phyloP scores from a whole-genome alignment of 148 eudicot genomes.

The Rhododendron simsii region DNA sequence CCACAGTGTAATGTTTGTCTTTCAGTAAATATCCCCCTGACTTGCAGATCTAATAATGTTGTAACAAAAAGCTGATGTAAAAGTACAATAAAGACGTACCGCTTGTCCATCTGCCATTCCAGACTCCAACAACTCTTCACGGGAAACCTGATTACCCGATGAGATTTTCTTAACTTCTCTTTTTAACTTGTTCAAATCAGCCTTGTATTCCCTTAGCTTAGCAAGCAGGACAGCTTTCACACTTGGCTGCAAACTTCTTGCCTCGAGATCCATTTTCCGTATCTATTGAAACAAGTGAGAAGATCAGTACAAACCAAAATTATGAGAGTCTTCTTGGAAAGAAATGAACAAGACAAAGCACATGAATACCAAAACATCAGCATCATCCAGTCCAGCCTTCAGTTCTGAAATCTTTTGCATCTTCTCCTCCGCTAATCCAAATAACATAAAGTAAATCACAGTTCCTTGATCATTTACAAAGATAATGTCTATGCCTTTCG shows the following conservation, averaged over 20 bases:
- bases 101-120: slow-evolving; percentile 49
- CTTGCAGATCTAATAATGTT: background rate
- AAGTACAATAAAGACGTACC: slow-evolving; percentile 21
- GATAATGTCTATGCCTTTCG: background rate
- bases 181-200: slow-evolving; percentile 61
- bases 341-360: background rate
- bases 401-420: slow-evolving; percentile 51
- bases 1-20: background rate
- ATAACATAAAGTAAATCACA: background rate
- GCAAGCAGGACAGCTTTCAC: slow-evolving; percentile 57
- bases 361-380: slow-evolving; percentile 43
- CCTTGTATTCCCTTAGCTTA: slow-evolving; percentile 54
- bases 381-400: slow-evolving; percentile 46
- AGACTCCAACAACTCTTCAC: slow-evolving; percentile 61
- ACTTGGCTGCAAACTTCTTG: slow-evolving; percentile 56
- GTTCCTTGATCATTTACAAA: background rate
- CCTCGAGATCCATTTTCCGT: slow-evolving; percentile 65
- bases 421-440: slow-evolving; percentile 42
- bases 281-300: slow-evolving; percentile 29
- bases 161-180: slow-evolving; percentile 35
- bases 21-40: background rate
- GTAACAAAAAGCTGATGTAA: background rate
- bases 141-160: slow-evolving; percentile 30
- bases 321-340: background rate
- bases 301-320: background rate